Conservation (phyloP, 176 grass and related monocot species). For the Musa itinerans region DNA sequence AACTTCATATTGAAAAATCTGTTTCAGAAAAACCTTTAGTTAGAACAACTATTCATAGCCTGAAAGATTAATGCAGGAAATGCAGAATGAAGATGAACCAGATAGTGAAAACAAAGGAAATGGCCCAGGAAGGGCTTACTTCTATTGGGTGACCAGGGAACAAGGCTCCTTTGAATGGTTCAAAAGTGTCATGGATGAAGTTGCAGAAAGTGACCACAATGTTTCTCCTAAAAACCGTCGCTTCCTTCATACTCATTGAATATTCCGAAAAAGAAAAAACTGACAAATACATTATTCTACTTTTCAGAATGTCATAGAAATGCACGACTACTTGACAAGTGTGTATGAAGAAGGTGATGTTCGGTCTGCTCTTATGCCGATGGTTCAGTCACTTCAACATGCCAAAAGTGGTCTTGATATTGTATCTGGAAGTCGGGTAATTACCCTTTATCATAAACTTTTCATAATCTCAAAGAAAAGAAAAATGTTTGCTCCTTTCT, state of each 20-base stretch:
- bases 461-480: background rate
- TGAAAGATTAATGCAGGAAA: constrained; percentile 38
- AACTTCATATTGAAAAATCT: constrained; percentile 20
- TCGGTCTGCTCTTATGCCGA: constrained; percentile 81
- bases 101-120: constrained; percentile 54
- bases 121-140: constrained; percentile 86
- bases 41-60: constrained; percentile 13
- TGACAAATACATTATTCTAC: background rate
- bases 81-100: constrained; percentile 46
- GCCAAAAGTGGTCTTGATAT: constrained; percentile 91
- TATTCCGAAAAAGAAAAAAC: background rate
- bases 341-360: constrained; percentile 99
- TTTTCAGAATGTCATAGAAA: constrained; percentile 75
- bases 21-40: constrained; percentile 17
- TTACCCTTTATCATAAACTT: background rate
- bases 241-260: background rate
- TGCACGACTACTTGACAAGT: constrained; percentile 98
- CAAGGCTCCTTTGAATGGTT: constrained; percentile 99
- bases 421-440: constrained; percentile 85
- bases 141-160: constrained; percentile 98
- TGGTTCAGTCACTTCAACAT: constrained; percentile 94
- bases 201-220: constrained; percentile 73
- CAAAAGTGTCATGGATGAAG: constrained; percentile 98
- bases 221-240: constrained; percentile 35
- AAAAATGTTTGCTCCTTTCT: background rate